Evolutionary conservation across 345 rosid genomes (phyloP).

Genomic region (Durio zibethinus): DNA sequence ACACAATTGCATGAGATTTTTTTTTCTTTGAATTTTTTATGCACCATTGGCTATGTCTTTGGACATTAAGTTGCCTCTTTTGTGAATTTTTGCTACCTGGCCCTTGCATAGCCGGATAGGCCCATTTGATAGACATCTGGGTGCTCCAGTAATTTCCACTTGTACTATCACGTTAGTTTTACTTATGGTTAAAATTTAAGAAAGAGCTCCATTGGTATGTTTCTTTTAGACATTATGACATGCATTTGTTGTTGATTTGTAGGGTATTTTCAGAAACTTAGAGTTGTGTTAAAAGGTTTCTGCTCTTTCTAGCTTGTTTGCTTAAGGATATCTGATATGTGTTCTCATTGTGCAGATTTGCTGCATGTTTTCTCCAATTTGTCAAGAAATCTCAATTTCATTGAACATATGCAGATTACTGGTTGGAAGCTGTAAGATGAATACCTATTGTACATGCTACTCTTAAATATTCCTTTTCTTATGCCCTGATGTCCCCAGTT

Average conservation of each 20-base stretch:
- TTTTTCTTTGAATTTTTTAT: background rate
- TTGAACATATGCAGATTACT: constrained; percentile 69
- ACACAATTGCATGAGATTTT: background rate
- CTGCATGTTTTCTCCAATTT: constrained; percentile 72
- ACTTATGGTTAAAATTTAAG: background rate
- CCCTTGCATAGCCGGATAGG: background rate
- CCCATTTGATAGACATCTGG: background rate
- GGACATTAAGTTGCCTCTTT: background rate
- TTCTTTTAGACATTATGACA: background rate
- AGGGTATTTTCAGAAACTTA: background rate
- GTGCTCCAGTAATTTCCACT: background rate
- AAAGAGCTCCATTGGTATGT: background rate
- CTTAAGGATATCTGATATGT: constrained; percentile 15
- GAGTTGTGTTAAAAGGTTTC: background rate
- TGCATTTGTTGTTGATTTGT: background rate
- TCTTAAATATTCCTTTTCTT: background rate
- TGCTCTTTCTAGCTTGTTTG: background rate
- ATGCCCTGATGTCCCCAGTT: background rate
- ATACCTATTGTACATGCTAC: background rate
- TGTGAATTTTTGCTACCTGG: background rate
- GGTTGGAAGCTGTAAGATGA: constrained; percentile 94
- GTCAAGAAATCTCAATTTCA: constrained; percentile 74
- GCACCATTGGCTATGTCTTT: background rate
- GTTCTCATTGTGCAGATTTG: constrained; percentile 57
- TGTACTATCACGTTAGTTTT: background rate